These are phyloP conservation scores for Groenewaldozyma auringiensis DNA, from an alignment of 1,139 yeast species.

Conservation along the genomic window DNA sequence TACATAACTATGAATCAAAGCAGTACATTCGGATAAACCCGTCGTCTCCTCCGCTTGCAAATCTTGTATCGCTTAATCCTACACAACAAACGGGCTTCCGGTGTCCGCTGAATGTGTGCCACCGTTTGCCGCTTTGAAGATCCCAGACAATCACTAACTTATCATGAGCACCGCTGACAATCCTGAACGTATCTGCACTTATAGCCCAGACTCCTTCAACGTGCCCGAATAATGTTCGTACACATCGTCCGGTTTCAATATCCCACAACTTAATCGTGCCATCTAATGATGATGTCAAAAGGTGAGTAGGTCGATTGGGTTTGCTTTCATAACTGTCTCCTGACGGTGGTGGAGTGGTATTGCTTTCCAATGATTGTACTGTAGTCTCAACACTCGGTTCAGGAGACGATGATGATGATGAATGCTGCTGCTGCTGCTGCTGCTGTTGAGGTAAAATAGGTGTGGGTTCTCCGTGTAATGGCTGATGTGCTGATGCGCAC, in stretches of 20 bases:
- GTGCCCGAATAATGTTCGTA: conserved; percentile 92
- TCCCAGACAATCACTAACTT: conserved; percentile 91
- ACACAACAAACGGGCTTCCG: conserved; percentile 76
- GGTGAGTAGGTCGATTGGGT: conserved; percentile 43
- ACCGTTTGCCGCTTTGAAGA: conserved; percentile 83
- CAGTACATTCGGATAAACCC: conserved; percentile 79
- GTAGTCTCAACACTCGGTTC: background rate
- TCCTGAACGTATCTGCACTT: conserved; percentile 89
- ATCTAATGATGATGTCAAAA: conserved; percentile 81
- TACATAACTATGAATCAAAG: conserved; percentile 56
- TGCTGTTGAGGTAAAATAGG: conserved; percentile 12
- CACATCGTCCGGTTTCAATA: conserved; percentile 74
- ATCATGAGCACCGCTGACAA: conserved; percentile 92
- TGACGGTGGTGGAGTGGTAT: background rate
- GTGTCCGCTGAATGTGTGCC: conserved; percentile 82
- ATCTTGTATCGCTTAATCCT: conserved; percentile 78
- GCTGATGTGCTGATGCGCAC: conserved; percentile 6
- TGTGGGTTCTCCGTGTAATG: conserved; percentile 13
- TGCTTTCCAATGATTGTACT: conserved; percentile 2
- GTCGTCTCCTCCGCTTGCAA: conserved; percentile 84
- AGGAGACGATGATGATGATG: background rate
- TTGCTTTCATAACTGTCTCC: background rate
- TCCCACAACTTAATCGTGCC: conserved; percentile 95
- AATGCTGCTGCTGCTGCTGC: conserved; percentile 9
- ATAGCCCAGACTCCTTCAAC: conserved; percentile 97